Evolutionary conservation across 176 grass and related monocot species (phyloP).

Genomic region (Themeda triandra): DNA sequence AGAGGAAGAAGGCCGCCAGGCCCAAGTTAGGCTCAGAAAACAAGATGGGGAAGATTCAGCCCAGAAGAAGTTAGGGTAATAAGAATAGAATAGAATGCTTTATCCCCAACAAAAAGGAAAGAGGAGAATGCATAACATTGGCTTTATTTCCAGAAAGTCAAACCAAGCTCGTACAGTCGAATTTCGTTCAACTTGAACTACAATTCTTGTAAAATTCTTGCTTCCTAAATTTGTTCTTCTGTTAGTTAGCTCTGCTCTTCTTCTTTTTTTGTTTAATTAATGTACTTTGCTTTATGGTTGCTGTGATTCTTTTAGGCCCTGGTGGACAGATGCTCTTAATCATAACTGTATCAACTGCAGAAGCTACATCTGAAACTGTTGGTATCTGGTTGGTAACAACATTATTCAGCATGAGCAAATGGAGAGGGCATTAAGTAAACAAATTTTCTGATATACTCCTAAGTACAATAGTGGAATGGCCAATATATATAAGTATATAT

Average conservation of each 20-base stretch:
- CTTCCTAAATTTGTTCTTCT: too few relatives aligned
- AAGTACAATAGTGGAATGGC: conserved; percentile 9
- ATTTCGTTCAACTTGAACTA: background rate
- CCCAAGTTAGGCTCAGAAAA: background rate
- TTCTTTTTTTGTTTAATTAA: too few relatives aligned
- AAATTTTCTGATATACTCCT: conserved; percentile 18
- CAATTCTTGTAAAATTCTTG: background rate
- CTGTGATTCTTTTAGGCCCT: too few relatives aligned
- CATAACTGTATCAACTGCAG: background rate
- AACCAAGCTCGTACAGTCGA: background rate
- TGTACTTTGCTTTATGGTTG: too few relatives aligned
- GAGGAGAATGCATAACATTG: background rate
- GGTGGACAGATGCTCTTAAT: background rate
- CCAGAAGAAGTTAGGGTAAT: background rate
- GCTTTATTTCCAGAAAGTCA: background rate
- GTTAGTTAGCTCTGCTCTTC: too few relatives aligned
- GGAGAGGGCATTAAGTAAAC: background rate
- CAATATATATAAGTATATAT: conserved; percentile 5
- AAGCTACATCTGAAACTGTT: background rate
- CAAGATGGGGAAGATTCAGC: background rate
- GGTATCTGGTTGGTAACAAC: background rate
- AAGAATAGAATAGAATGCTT: too few relatives aligned
- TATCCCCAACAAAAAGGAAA: too few relatives aligned
- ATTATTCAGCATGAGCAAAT: background rate
- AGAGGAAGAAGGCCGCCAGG: background rate